Evolutionary conservation across 1,139 yeast genomes (phyloP), one percentile per base, ranked within the genome.

Genomic region (Zygoascus hellenicus): DNA sequence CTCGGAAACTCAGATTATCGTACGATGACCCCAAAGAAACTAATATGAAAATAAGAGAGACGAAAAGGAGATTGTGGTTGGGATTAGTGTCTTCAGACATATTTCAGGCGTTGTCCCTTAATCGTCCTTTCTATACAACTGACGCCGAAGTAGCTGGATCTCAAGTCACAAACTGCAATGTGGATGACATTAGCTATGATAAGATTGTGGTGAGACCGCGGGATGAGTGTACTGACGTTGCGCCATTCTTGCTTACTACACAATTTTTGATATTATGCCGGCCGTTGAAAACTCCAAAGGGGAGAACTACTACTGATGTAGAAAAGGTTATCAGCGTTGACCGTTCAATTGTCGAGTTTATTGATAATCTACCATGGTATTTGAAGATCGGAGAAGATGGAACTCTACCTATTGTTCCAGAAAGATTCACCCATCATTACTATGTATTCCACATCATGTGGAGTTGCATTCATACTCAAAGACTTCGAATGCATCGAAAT

Each of bases 391-490:
- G 19, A 10, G 14, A 26, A 29, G 46, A 36, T 13, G 46, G 46
- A 16, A 26, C 14, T 13, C 40, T 43, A 19, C 46, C 46, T 4
- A 14, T 2, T 11, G 46, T 43, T 2, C 42, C 46, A 2, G 35
- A 36, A 11, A 36, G 29, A 29, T 43, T 43, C 10, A 17, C 6
- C 2, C 42, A 43, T 19, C 46, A 43, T 30, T 43, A 43, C 19
- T 37, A 32, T 19, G 32, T 37, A 17, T 17, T 37, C 19, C 39
- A 43, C 17, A 43, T 43, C 6, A 9, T 43, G 13, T 43, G 46
- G 46, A 43, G 46, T 31, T 43, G 46, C 26, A 19, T 43, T 13
- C 46, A 43, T 17, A 43, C 46, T 17, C 46, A 43, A n/a, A 29
- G 46, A 31, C 32, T 43, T 17, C 15, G 46, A 30, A 26, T 43